Percentiles rank a stretch among this genome's conserved stretches.
Conservation (phyloP, 169 alveolate species). For the Cryptosporidium muris region DNA sequence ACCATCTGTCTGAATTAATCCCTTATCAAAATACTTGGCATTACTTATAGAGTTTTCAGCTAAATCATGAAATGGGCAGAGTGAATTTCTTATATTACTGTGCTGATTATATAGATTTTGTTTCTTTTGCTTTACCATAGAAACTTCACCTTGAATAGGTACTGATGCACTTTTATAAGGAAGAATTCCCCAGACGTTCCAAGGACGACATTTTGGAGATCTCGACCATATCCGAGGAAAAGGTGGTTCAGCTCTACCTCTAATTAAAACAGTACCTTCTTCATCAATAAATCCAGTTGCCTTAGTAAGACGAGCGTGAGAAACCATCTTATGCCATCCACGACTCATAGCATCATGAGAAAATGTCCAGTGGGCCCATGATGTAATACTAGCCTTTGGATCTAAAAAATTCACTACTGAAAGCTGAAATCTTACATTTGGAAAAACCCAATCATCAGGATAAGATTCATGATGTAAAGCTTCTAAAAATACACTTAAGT, state of each 20-base stretch:
- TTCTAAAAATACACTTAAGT: conserved; percentile 87
- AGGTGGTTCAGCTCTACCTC: conserved; percentile 92
- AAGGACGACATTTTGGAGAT: conserved; percentile 83
- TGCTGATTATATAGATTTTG: no score
- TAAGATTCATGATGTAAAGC: conserved; percentile 89
- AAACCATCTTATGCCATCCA: conserved; percentile 92
- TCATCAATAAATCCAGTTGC: conserved; percentile 89
- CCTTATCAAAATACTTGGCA: neutral
- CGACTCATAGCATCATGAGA: conserved; percentile 87
- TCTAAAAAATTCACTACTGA: conserved; percentile 87
- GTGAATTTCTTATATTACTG: neutral
- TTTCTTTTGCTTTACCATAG: neutral
- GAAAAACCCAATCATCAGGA: conserved; percentile 91
- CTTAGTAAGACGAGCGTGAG: conserved; percentile 86
- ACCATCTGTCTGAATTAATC: conserved; percentile 50
- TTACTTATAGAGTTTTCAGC: conserved; percentile 40
- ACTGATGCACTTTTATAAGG: conserved; percentile 75
- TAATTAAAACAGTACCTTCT: conserved; percentile 85
- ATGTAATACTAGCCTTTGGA: conserved; percentile 87
- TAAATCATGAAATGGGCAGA: conserved; percentile 51
- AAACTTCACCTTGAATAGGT: conserved; percentile 24
- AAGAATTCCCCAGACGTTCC: conserved; percentile 83
- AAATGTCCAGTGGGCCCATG: conserved; percentile 93
- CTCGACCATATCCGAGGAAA: conserved; percentile 87
- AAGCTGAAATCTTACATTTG: conserved; percentile 89